phyloP scores from a whole-genome alignment of 1,284 basidiomycete species.

The Stygiomarasmius scandens region DNA sequence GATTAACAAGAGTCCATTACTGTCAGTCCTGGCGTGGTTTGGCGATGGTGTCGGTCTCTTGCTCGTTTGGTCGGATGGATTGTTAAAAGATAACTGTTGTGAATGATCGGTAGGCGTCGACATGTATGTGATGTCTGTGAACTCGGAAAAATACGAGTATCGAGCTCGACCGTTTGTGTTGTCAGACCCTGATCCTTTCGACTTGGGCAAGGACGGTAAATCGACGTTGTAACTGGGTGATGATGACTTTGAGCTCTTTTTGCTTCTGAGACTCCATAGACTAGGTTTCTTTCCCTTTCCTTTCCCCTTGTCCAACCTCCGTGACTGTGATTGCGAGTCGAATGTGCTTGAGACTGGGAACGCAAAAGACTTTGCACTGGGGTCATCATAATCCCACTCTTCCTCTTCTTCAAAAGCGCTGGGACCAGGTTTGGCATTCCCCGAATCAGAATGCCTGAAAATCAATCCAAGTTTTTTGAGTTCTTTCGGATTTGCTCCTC shows the following conservation, averaged over 20 bases:
- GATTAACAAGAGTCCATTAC: slow-evolving; percentile 24
- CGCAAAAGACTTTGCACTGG: slow-evolving; percentile 10
- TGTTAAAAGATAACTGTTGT: slow-evolving; percentile 19
- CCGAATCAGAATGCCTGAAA: slow-evolving; percentile 41
- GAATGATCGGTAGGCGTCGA: slow-evolving; percentile 23
- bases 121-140: slow-evolving; percentile 35
- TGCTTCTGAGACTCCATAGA: slow-evolving; percentile 20
- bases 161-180: neutral
- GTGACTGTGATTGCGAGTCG: neutral
- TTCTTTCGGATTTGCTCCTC: slow-evolving; percentile 23
- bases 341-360: neutral
- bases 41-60: slow-evolving; percentile 13
- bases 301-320: neutral
- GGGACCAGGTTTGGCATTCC: slow-evolving; percentile 12
- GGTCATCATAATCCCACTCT: slow-evolving; percentile 27
- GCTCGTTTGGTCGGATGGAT: slow-evolving; percentile 16
- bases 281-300: slow-evolving; percentile 31
- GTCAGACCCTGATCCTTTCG: slow-evolving; percentile 6
- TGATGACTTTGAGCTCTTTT: slow-evolving; percentile 27
- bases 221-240: slow-evolving; percentile 39
- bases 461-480: slow-evolving; percentile 37
- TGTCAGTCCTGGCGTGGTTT: slow-evolving; percentile 25
- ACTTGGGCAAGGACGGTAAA: slow-evolving; percentile 25
- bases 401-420: slow-evolving; percentile 17
- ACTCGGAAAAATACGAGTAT: slow-evolving; percentile 22